phyloP scores from a whole-genome alignment of 768 basidiomycete genomes.

The Tricholoma hemisulphureum region DNA sequence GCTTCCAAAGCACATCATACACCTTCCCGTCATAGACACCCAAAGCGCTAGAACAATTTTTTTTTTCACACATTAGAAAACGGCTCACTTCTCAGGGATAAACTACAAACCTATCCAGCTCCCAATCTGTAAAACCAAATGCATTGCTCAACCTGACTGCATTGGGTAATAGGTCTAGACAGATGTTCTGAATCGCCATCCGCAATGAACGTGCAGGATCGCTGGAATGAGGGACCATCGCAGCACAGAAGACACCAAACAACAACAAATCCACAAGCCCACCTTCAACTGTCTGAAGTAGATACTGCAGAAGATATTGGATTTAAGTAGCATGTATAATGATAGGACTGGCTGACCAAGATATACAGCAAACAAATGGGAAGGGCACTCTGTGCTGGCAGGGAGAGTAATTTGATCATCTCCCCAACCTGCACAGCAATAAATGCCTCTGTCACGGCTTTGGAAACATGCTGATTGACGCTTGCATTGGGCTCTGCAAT shows the following conservation, averaged over 20 bases:
- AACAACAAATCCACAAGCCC: constrained; percentile 60
- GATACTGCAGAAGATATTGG: constrained; percentile 42
- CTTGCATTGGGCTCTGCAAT: constrained; percentile 48
- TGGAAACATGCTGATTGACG: constrained; percentile 55
- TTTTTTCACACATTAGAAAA: neutral
- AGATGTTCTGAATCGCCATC: constrained; percentile 46
- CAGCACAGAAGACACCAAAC: constrained; percentile 42
- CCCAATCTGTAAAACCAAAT: constrained; percentile 75
- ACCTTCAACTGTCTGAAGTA: constrained; percentile 55
- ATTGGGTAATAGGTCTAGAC: constrained; percentile 56
- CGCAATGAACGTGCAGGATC: constrained; percentile 53
- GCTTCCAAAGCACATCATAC: constrained; percentile 65
- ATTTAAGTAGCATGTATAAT: neutral
- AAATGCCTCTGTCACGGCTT: constrained; percentile 68
- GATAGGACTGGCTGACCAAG: constrained; percentile 37
- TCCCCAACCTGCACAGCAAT: constrained; percentile 54
- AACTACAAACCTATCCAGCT: constrained; percentile 56
- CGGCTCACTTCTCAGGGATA: neutral
- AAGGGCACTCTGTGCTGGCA: constrained; percentile 20
- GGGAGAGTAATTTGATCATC: constrained; percentile 38
- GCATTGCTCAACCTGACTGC: constrained; percentile 69
- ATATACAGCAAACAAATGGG: constrained; percentile 39
- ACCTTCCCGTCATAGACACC: constrained; percentile 64
- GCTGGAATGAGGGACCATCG: constrained; percentile 13
- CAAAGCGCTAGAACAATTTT: constrained; percentile 49